phyloP scores from a whole-genome alignment of 805 yeast species.

The Kodamaea jinghongensis region DNA sequence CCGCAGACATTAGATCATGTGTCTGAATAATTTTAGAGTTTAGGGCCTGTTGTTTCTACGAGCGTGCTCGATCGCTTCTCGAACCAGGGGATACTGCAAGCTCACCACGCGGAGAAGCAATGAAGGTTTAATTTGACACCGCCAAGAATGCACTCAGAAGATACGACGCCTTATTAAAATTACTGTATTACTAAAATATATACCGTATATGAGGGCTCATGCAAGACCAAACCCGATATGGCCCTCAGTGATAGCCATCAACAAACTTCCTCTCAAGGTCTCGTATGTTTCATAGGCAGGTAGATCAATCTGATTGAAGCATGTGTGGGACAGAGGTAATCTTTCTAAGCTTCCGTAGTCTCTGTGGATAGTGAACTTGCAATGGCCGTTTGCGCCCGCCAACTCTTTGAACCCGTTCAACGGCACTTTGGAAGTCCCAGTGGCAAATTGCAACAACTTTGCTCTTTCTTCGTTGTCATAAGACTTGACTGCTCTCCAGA shows the following conservation, averaged over 20 bases:
- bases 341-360: conserved; percentile 85
- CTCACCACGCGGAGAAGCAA: too few species aligned
- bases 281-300: conserved; percentile 93
- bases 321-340: conserved; percentile 93
- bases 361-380: conserved; percentile 84
- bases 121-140: too few species aligned
- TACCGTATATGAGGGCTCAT: conserved; percentile 10
- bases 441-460: conserved; percentile 87
- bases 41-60: too few species aligned
- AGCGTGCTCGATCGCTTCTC: too few species aligned
- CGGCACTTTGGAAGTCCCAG: conserved; percentile 97
- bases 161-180: too few species aligned
- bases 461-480: conserved; percentile 95
- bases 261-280: conserved; percentile 71
- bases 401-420: conserved; percentile 88
- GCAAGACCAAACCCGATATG: conserved; percentile 95
- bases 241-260: conserved; percentile 90
- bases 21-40: too few species aligned
- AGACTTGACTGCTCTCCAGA: conserved; percentile 96
- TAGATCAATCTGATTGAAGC: conserved; percentile 91
- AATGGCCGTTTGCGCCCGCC: conserved; percentile 81
- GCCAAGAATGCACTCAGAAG: too few species aligned
- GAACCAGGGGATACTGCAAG: too few species aligned
- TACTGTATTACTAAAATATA: too few species aligned
- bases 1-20: too few species aligned